Conservation (phyloP, 768 basidiomycete genomes). For the Boletellus sp. region DNA sequence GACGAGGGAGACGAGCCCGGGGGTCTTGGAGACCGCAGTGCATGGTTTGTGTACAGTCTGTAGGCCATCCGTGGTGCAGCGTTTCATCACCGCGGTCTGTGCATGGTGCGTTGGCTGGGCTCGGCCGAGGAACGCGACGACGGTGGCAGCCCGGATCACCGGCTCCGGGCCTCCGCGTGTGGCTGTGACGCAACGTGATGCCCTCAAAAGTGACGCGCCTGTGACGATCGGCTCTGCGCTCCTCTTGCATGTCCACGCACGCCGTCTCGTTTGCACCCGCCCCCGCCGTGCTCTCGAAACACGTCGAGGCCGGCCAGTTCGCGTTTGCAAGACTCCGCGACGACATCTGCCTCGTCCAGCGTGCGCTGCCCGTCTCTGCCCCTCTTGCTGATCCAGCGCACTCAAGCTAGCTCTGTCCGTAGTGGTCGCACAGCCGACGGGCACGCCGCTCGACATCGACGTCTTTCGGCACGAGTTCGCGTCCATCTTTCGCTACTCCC, state of each 20-base stretch:
- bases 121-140: too few relatives aligned
- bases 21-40: conserved; percentile 48
- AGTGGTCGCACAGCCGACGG: conserved; percentile 17
- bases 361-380: conserved; percentile 11
- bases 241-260: conserved; percentile 6
- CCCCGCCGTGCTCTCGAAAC: conserved; percentile 12
- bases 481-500: conserved; percentile 57
- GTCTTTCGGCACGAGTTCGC: conserved; percentile 52
- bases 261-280: conserved; percentile 24
- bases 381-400: neutral
- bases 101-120: too few relatives aligned
- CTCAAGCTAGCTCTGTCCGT: neutral
- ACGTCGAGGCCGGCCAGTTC: conserved; percentile 25
- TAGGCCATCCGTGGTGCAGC: conserved; percentile 22
- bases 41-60: conserved; percentile 55
- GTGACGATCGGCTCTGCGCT: neutral
- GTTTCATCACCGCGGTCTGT: too few relatives aligned
- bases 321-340: conserved; percentile 31
- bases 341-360: conserved; percentile 29
- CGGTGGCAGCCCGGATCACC: too few relatives aligned
- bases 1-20: conserved; percentile 36
- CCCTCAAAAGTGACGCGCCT: neutral
- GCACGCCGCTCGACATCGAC: conserved; percentile 18
- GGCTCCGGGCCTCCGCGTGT: too few relatives aligned
- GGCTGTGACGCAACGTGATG: neutral